Evolutionary conservation across 768 basidiomycete species (phyloP).

Genomic region (Collybia mongolica): DNA sequence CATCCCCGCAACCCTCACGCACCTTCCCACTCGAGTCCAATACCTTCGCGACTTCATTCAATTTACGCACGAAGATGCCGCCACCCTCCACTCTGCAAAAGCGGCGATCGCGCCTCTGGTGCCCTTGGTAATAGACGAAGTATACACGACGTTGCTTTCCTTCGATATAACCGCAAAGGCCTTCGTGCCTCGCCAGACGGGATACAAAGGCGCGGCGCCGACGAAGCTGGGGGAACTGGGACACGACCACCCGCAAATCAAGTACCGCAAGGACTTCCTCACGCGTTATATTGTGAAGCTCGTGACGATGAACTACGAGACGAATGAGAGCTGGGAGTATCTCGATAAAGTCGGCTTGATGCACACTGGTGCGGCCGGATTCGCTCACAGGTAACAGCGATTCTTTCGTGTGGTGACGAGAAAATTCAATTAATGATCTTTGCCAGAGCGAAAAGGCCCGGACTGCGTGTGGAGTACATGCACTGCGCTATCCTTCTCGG

Average conservation of each 20-base stretch:
- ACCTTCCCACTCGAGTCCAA: slow-evolving; percentile 2
- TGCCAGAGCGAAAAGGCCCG: slow-evolving; percentile 1
- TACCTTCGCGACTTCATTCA: slow-evolving; percentile 3
- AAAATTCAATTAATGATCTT: background rate
- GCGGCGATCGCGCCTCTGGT: background rate
- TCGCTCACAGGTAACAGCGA: slow-evolving; percentile 1
- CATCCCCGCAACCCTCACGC: background rate
- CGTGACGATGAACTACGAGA: slow-evolving; percentile 4
- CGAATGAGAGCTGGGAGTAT: slow-evolving; percentile 4
- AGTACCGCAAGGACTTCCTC: slow-evolving; percentile 5
- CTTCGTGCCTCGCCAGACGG: slow-evolving; percentile 2
- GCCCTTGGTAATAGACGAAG: background rate
- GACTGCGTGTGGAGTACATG: slow-evolving; percentile 3
- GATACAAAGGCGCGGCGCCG: background rate
- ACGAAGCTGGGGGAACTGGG: background rate
- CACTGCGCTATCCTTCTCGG: background rate
- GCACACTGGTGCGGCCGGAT: background rate
- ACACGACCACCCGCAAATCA: background rate
- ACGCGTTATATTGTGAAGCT: slow-evolving; percentile 2
- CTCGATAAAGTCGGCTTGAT: slow-evolving; percentile 1
- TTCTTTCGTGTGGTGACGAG: background rate
- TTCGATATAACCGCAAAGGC: slow-evolving; percentile 4
- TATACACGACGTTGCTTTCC: background rate
- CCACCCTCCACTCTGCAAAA: background rate
- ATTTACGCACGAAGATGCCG: slow-evolving; percentile 2